Evolutionary conservation across 352 stramenopile species (phyloP).

Genomic region (Phytophthora constricta): DNA sequence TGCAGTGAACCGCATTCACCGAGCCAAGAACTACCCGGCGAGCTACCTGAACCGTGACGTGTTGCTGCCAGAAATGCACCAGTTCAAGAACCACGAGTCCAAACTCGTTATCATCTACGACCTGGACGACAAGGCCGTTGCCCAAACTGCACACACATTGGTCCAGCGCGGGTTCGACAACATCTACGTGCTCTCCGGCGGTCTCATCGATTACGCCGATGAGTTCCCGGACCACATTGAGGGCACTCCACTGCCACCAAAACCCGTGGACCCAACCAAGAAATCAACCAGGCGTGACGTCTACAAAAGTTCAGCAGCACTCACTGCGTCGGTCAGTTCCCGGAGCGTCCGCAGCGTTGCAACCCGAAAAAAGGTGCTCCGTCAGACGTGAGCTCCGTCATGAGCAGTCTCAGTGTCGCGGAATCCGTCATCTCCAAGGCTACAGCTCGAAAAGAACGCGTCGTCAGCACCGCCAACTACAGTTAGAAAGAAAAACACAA

Average conservation of each 20-base stretch:
- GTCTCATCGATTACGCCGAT: constrained; percentile 69
- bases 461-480: constrained; percentile 52
- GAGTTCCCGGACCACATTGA: constrained; percentile 72
- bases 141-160: constrained; percentile 69
- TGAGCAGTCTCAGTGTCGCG: constrained; percentile 65
- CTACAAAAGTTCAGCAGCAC: constrained; percentile 46
- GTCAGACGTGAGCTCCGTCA: constrained; percentile 68
- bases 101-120: constrained; percentile 85
- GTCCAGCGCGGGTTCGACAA: constrained; percentile 88
- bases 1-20: constrained; percentile 69
- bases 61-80: constrained; percentile 75
- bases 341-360: constrained; percentile 66
- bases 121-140: constrained; percentile 68
- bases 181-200: constrained; percentile 80
- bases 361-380: constrained; percentile 54
- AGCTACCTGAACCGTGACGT: constrained; percentile 67
- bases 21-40: constrained; percentile 68
- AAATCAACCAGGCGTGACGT: constrained; percentile 59
- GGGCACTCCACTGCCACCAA: constrained; percentile 60
- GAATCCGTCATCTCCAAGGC: constrained; percentile 83
- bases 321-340: constrained; percentile 43
- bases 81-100: constrained; percentile 81
- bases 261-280: constrained; percentile 57
- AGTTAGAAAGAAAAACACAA: constrained; percentile 37
- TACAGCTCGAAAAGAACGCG: constrained; percentile 64